Conservation (phyloP, 805 yeast genomes). For the Zygotorulaspora danielsina region DNA sequence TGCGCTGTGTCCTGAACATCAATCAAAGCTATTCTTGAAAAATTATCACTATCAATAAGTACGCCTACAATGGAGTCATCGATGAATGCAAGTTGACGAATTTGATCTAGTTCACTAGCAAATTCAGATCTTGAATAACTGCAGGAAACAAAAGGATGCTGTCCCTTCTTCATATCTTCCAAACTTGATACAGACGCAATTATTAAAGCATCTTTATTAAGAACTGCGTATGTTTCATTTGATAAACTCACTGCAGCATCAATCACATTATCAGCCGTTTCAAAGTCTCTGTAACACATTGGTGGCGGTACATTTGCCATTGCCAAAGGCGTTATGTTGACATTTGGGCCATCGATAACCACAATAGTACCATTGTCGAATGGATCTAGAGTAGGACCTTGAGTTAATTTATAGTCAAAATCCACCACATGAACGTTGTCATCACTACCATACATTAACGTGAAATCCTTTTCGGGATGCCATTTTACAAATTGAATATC, state of each 20-base stretch:
- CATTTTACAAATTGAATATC: slow-evolving; percentile 51
- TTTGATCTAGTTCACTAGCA: slow-evolving; percentile 41
- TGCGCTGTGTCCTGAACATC: slow-evolving; percentile 42
- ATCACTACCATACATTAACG: slow-evolving; percentile 60
- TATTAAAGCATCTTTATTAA: slow-evolving; percentile 45
- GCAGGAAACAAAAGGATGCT: slow-evolving; percentile 42
- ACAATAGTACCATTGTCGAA: slow-evolving; percentile 72
- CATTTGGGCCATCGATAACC: slow-evolving; percentile 72
- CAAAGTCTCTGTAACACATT: slow-evolving; percentile 64
- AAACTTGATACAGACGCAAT: slow-evolving; percentile 45
- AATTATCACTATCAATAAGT: slow-evolving; percentile 48
- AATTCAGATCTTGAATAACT: slow-evolving; percentile 36
- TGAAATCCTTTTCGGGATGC: slow-evolving; percentile 86
- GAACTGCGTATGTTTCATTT: slow-evolving; percentile 55
- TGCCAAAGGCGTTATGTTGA: slow-evolving; percentile 75
- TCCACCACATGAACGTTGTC: slow-evolving; percentile 57
- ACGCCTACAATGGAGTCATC: slow-evolving; percentile 52
- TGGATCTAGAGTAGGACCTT: slow-evolving; percentile 68
- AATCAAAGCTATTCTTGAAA: slow-evolving; percentile 49
- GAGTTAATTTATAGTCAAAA: slow-evolving; percentile 55
- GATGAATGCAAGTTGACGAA: slow-evolving; percentile 63
- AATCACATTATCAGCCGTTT: slow-evolving; percentile 48
- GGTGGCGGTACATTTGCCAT: slow-evolving; percentile 96
- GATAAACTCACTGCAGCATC: slow-evolving; percentile 62
- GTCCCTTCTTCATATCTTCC: slow-evolving; percentile 43